Conservation (phyloP, 225 moss, liverwort and hornwort genomes). For the Asterella californica region DNA sequence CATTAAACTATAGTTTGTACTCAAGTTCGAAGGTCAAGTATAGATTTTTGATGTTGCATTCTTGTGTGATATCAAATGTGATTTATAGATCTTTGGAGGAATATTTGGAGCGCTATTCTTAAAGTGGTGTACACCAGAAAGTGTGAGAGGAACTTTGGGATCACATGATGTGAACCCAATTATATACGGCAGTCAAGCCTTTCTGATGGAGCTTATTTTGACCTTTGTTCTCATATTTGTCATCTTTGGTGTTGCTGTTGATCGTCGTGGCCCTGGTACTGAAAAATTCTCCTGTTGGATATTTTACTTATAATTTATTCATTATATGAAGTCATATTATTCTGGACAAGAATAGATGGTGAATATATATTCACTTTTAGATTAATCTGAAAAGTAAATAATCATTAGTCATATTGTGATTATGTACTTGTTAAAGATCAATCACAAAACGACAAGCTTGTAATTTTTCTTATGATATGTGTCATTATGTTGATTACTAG, state of each 20-base stretch:
- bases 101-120: conserved; percentile 77
- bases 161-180: conserved; percentile 70
- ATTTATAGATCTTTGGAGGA: conserved; percentile 70
- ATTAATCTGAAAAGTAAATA: too few species aligned
- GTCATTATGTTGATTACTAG: neutral
- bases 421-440: too few species aligned
- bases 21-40: neutral
- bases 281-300: neutral
- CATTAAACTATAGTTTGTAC: too few species aligned
- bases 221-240: conserved; percentile 92
- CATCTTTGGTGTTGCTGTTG: conserved; percentile 96
- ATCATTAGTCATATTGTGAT: too few species aligned
- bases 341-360: too few species aligned
- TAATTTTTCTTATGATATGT: neutral
- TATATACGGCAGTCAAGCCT: conserved; percentile 71
- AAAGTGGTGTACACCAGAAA: conserved; percentile 65
- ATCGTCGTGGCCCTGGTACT: conserved; percentile 90
- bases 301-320: neutral
- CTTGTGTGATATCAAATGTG: neutral
- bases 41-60: neutral
- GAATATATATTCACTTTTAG: too few species aligned
- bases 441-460: neutral
- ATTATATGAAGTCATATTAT: neutral
- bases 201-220: conserved; percentile 87
- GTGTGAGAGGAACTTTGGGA: conserved; percentile 68